Evolutionary conservation across 1,284 basidiomycete genomes (phyloP).

Genomic region (Boletus calvinii): DNA sequence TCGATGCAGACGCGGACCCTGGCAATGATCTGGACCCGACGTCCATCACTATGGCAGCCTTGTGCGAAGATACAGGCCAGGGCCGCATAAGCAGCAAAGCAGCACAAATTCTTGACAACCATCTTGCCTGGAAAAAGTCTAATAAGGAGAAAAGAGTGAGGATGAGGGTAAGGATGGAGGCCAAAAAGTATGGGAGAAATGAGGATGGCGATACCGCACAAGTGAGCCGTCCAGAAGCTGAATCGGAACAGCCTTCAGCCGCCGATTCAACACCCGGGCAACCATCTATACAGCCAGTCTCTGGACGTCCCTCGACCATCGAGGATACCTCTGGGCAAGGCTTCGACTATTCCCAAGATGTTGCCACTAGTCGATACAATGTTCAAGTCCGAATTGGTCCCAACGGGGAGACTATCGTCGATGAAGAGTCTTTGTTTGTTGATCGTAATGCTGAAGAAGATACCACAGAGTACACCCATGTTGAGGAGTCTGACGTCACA

Average conservation of each 20-base stretch:
- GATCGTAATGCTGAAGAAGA: slow-evolving; percentile 65
- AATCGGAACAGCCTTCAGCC: slow-evolving; percentile 8
- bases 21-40: slow-evolving; percentile 78
- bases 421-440: slow-evolving; percentile 77
- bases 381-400: slow-evolving; percentile 81
- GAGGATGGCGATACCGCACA: slow-evolving; percentile 38
- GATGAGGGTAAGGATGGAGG: slow-evolving; percentile 62
- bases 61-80: slow-evolving; percentile 71
- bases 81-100: slow-evolving; percentile 75
- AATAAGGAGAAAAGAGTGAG: slow-evolving; percentile 62
- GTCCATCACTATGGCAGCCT: slow-evolving; percentile 69
- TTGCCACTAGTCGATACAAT: slow-evolving; percentile 69
- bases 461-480: slow-evolving; percentile 69
- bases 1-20: slow-evolving; percentile 57
- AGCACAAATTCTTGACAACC: slow-evolving; percentile 63
- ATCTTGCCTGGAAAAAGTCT: slow-evolving; percentile 62
- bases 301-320: slow-evolving; percentile 9
- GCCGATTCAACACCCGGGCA: slow-evolving; percentile 4
- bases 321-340: slow-evolving; percentile 49
- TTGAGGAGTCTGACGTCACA: slow-evolving; percentile 79
- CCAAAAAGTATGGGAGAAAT: slow-evolving; percentile 66
- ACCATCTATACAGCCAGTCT: slow-evolving; percentile 9
- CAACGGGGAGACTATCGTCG: slow-evolving; percentile 77
- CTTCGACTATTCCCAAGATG: slow-evolving; percentile 65
- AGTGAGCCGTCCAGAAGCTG: slow-evolving; percentile 19